These are phyloP conservation scores for Acephala macrosclerotiorum DNA, from an alignment of 2,329 filamentous ascomycete genomes.

Conservation along the genomic window DNA sequence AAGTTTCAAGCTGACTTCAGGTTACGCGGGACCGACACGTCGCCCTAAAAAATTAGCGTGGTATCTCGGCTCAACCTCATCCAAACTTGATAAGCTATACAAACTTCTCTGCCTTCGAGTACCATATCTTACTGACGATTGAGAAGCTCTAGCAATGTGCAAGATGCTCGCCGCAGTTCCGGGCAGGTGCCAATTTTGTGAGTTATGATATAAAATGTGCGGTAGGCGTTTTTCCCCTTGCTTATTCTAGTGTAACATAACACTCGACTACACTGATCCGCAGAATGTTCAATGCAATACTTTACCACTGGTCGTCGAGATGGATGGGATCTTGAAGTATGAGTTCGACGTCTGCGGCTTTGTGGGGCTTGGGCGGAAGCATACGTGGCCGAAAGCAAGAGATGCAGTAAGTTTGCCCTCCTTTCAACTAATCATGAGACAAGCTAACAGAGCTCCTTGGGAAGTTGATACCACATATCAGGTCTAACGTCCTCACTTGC, in stretches of 20 bases:
- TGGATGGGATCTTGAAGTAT: background rate
- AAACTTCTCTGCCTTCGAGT: too few species aligned
- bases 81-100: too few species aligned
- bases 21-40: too few species aligned
- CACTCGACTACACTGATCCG: background rate
- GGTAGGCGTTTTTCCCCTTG: background rate
- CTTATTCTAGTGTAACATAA: background rate
- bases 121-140: too few species aligned
- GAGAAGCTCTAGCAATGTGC: too few species aligned
- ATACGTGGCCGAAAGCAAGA: background rate
- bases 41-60: too few species aligned
- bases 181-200: too few species aligned
- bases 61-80: too few species aligned
- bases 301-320: background rate
- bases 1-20: too few species aligned
- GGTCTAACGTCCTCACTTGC: background rate
- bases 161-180: too few species aligned
- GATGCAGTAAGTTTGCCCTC: background rate
- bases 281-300: background rate
- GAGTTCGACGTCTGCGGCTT: background rate
- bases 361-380: background rate
- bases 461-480: background rate
- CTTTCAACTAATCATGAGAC: background rate
- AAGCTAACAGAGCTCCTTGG: background rate
- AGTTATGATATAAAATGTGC: background rate